Base-by-base conservation (phyloP, 441 rosid species). In the Gossypium schwendimanii region DNA sequence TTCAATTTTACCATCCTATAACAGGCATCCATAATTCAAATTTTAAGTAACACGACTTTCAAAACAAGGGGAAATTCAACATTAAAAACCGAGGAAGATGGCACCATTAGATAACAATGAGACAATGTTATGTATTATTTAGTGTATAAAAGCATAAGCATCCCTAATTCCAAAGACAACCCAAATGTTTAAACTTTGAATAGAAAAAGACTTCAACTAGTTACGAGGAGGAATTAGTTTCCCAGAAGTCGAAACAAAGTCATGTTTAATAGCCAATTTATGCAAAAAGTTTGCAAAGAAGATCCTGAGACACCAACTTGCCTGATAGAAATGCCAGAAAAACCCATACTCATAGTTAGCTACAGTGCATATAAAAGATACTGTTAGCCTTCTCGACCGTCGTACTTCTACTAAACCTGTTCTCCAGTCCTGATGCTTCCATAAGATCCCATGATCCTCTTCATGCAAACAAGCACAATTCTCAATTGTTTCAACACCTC, bases 341-440 rank as follows among this genome's bases (percentile, higher is more conserved):
- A 85, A 83, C 39, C 82, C 88, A 63, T 85, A 81, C 49, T 85
- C 88, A 6, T 83, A 85, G 71, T 85, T 85, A n/a, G 88, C 88
- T 55, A 85, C 84, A 10, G 88, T 85, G 75, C 88, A 85, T 45
- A 85, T 53, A 61, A 77, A 83, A 7, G 88, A 83, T 67, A 83
- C 83, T 0, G 81, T 63, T 15, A 85, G 77, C 74, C 86, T 79
- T 73, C 88, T 79, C 6, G 88, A 82, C 52, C 88, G 49, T 49
- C 88, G 79, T 63, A 79, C 84, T 81, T 85, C 86, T 31, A 84
- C 83, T 58, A 85, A 82, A 41, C 86, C 88, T 3, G 88, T 81
- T 72, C 88, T 85, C 88, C 88, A 82, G 39, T 85, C 86, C 79
- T 85, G 88, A 74, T 85, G 88, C 79, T 85, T 85, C 88, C 88